A percentile compares a stretch with the other conserved stretches of the same genome.
Evolutionary conservation across 768 basidiomycete genomes (phyloP).

Genomic region (Kwoniella newhampshirensis): DNA sequence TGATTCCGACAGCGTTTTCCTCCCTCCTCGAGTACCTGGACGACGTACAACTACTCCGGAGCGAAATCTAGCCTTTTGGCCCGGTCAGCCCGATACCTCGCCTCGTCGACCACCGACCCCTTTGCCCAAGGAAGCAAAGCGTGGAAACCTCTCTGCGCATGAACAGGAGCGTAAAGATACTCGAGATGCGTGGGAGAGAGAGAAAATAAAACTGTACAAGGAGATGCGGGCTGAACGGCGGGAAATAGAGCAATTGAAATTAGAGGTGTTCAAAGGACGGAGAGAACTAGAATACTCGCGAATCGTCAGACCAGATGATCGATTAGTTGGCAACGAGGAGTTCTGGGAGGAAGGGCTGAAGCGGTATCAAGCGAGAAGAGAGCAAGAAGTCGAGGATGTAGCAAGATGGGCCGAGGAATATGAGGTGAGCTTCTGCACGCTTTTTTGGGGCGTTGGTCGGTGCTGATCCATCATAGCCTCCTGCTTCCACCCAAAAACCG

Average conservation of each 20-base stretch:
- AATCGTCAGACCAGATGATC: slow-evolving; percentile 24
- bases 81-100: too few relatives aligned
- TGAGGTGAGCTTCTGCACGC: slow-evolving; percentile 11
- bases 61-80: too few relatives aligned
- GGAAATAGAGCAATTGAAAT: too few relatives aligned
- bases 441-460: not conserved
- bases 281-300: not conserved
- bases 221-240: too few relatives aligned
- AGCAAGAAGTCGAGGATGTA: slow-evolving; percentile 35
- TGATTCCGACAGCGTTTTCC: too few relatives aligned
- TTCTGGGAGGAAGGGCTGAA: slow-evolving; percentile 37
- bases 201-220: too few relatives aligned
- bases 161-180: not conserved
- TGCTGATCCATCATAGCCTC: not conserved
- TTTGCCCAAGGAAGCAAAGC: slow-evolving; percentile 2
- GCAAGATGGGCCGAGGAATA: slow-evolving; percentile 12
- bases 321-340: slow-evolving; percentile 31
- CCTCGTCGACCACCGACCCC: too few relatives aligned
- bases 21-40: too few relatives aligned
- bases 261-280: too few relatives aligned
- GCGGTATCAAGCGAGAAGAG: slow-evolving; percentile 35
- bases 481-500: not conserved
- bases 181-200: too few relatives aligned
- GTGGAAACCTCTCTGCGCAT: slow-evolving; percentile 7
- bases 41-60: too few relatives aligned